A percentile compares a stretch with the other conserved stretches of the same genome.
phyloP scores from a whole-genome alignment of 306 rosid species.

The Prunus davidiana region DNA sequence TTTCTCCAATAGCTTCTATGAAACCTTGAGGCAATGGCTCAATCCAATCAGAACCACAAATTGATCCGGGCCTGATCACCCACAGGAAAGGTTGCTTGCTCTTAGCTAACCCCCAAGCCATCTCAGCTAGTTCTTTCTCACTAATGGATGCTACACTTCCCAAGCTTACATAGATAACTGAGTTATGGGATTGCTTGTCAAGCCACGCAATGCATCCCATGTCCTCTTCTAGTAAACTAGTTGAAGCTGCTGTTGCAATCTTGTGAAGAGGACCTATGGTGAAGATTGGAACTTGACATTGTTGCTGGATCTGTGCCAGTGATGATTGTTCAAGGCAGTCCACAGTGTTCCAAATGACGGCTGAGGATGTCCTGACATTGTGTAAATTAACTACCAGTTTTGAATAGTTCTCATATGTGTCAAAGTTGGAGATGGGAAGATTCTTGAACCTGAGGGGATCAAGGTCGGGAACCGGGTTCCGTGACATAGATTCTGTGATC shows the following conservation, averaged over 20 bases:
- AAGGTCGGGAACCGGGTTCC: constrained; percentile 34
- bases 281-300: constrained; percentile 24
- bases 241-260: constrained; percentile 16
- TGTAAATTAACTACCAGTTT: neutral
- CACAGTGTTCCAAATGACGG: constrained; percentile 46
- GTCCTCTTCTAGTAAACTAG: constrained; percentile 22
- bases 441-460: constrained; percentile 50
- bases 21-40: constrained; percentile 49
- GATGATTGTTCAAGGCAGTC: constrained; percentile 30
- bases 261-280: constrained; percentile 51
- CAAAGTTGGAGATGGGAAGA: constrained; percentile 27
- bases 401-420: neutral
- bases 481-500: constrained; percentile 21
- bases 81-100: constrained; percentile 48
- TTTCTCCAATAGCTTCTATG: constrained; percentile 34
- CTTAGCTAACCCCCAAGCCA: constrained; percentile 47
- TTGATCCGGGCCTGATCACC: constrained; percentile 55
- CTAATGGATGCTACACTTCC: constrained; percentile 52
- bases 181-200: constrained; percentile 11
- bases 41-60: constrained; percentile 42
- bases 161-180: constrained; percentile 36
- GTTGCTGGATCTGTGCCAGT: constrained; percentile 19
- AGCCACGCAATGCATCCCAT: constrained; percentile 27
- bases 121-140: constrained; percentile 36
- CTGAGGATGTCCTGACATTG: constrained; percentile 23